phyloP scores from a whole-genome alignment of 129 eudicot species.

The Helianthus annuus region HanXRQr2.0-SUNRISE NC_035446.2:139356947-139357446 shows the following conservation, averaged over 20 bases:
- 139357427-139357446: slow-evolving; percentile 76
- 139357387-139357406: slow-evolving; percentile 64
- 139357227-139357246: slow-evolving; percentile 56
- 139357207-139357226: slow-evolving; percentile 40
- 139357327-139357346: slow-evolving; percentile 67
- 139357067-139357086: slow-evolving; percentile 40
- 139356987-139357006: slow-evolving; percentile 23
- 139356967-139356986: slow-evolving; percentile 44
- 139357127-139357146: slow-evolving; percentile 45
- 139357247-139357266: slow-evolving; percentile 89
- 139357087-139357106: slow-evolving; percentile 55
- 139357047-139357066: slow-evolving; percentile 44
- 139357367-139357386: slow-evolving; percentile 67
- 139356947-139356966: slow-evolving; percentile 44
- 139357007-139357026: background rate
- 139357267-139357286: slow-evolving; percentile 82
- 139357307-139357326: slow-evolving; percentile 88
- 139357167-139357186: slow-evolving; percentile 36
- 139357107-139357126: slow-evolving; percentile 48
- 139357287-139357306: slow-evolving; percentile 75
- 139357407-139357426: slow-evolving; percentile 77
- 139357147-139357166: slow-evolving; percentile 58
- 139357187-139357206: slow-evolving; percentile 46
- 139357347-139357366: slow-evolving; percentile 76
- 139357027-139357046: slow-evolving; percentile 51